phyloP scores from a whole-genome alignment of 2,329 filamentous ascomycete species.

The Colletotrichum scovillei region DNA sequence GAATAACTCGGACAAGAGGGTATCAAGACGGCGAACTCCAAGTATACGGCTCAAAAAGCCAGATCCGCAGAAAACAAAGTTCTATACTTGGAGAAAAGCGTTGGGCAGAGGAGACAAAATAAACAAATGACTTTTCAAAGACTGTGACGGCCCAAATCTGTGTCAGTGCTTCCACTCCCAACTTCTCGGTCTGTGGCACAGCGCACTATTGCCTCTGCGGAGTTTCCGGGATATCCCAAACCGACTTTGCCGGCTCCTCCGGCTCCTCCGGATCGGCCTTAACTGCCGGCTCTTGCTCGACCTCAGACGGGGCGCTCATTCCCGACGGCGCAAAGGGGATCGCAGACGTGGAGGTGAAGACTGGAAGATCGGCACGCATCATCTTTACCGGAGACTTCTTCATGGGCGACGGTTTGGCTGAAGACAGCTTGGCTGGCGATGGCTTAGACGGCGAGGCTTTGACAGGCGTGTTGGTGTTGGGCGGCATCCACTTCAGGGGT shows the following conservation, averaged over 20 bases:
- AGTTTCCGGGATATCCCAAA: conserved; percentile 50
- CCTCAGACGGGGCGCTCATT: not conserved
- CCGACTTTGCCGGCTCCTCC: conserved; percentile 37
- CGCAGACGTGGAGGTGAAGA: conserved; percentile 54
- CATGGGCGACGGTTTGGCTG: conserved; percentile 27
- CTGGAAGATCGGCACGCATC: conserved; percentile 51
- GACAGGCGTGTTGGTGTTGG: conserved; percentile 53
- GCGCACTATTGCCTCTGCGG: conserved; percentile 38
- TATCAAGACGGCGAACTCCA: conserved; percentile 27
- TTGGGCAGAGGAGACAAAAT: conserved; percentile 6
- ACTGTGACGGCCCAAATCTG: not conserved
- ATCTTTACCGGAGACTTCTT: conserved; percentile 35
- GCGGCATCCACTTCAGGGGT: conserved; percentile 63
- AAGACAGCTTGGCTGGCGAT: conserved; percentile 47
- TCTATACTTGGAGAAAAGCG: conserved; percentile 2
- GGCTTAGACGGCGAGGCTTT: conserved; percentile 43
- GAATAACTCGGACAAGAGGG: conserved; percentile 27
- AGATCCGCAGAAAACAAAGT: not conserved
- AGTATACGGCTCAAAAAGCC: conserved; percentile 8
- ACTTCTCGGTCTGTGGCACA: not conserved
- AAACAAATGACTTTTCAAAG: not conserved
- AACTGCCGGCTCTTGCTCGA: not conserved
- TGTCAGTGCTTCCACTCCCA: not conserved
- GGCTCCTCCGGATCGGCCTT: conserved; percentile 26
- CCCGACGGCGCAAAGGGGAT: conserved; percentile 58